These are phyloP conservation scores for Teunomyces panamensis DNA, from an alignment of 805 yeast species.

Conservation along the genomic window DNA sequence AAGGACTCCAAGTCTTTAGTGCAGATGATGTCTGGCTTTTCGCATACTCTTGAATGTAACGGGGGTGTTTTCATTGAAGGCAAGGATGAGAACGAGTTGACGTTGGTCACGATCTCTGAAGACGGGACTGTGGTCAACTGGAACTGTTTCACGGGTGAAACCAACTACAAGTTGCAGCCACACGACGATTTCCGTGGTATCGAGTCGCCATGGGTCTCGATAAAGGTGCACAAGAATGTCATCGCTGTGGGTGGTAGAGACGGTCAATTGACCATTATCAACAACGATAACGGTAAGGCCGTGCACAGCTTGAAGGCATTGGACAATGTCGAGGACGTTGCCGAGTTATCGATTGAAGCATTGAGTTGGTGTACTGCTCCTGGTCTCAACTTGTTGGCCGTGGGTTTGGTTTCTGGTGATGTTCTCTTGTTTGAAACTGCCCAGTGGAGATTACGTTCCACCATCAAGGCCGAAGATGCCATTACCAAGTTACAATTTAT, in stretches of 20 bases:
- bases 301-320: conserved; percentile 64
- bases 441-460: conserved; percentile 82
- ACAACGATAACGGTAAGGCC: conserved; percentile 68
- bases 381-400: conserved; percentile 62
- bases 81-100: conserved; percentile 52
- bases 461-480: conserved; percentile 71
- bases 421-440: conserved; percentile 77
- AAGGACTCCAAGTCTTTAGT: conserved; percentile 47
- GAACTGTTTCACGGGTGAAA: conserved; percentile 80
- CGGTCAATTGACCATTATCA: conserved; percentile 79
- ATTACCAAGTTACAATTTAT: conserved; percentile 76
- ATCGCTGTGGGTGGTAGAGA: conserved; percentile 85
- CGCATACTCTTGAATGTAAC: conserved; percentile 79
- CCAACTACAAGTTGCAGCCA: conserved; percentile 63
- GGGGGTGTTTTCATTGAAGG: conserved; percentile 68
- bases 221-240: conserved; percentile 51
- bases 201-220: conserved; percentile 85
- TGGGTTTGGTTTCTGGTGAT: conserved; percentile 87
- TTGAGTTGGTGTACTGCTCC: conserved; percentile 69
- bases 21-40: conserved; percentile 73
- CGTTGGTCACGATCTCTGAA: conserved; percentile 73
- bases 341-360: conserved; percentile 51
- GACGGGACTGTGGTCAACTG: conserved; percentile 86
- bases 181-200: conserved; percentile 66
- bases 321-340: conserved; percentile 47